Conservation (phyloP, 306 rosid species). For the Castanea sativa region DNA sequence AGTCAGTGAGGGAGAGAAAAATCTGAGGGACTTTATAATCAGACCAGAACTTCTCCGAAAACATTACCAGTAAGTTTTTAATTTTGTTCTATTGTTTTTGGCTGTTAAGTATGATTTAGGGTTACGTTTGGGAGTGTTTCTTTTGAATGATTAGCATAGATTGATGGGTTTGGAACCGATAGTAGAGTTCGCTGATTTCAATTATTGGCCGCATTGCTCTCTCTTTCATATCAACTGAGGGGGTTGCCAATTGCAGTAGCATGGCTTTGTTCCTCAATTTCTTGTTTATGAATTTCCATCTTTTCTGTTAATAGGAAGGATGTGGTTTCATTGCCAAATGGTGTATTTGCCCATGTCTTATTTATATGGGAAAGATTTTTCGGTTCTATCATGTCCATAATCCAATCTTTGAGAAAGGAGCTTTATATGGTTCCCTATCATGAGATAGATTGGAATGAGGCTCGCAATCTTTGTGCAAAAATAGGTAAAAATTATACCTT, state of each 20-base stretch:
- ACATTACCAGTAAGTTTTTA: no score
- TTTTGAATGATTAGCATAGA: no score
- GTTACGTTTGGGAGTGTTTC: no score
- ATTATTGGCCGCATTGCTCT: no score
- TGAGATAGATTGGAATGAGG: constrained; percentile 71
- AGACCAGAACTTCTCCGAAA: no score
- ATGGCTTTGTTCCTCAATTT: neutral
- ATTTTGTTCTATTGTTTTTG: no score
- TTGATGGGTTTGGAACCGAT: no score
- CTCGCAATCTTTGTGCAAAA: constrained; percentile 86
- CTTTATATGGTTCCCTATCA: constrained; percentile 67
- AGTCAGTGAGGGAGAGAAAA: no score
- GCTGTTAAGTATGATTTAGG: no score
- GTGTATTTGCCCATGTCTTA: constrained; percentile 91
- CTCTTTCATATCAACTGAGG: neutral
- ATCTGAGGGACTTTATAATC: no score
- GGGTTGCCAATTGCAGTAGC: neutral
- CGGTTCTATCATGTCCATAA: constrained; percentile 67
- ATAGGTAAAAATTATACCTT: constrained; percentile 32
- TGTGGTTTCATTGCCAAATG: constrained; percentile 97
- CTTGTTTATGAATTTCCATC: neutral
- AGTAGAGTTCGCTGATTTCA: no score
- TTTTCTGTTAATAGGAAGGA: constrained; percentile 61
- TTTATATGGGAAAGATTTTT: constrained; percentile 90
- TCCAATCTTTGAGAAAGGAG: constrained; percentile 78